Conservation (phyloP, 2,329 filamentous ascomycete species). For the Neonectria sp. region DNA sequence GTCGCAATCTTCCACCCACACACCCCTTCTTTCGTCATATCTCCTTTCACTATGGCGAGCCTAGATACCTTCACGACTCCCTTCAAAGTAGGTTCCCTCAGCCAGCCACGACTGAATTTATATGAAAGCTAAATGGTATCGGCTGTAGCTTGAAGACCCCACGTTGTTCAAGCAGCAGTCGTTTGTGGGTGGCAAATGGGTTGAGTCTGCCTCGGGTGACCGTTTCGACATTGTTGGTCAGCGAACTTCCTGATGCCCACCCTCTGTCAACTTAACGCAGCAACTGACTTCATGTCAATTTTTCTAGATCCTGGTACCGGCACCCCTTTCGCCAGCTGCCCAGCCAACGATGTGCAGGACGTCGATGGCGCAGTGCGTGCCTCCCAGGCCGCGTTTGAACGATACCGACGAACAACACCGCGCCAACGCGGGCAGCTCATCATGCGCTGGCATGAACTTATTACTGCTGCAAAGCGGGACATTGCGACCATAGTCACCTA, state of each 20-base stretch:
- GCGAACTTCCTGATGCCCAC: background rate
- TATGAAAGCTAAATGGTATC: too few relatives aligned
- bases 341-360: slow-evolving; percentile 60
- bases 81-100: too few relatives aligned
- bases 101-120: too few relatives aligned
- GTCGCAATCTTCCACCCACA: too few relatives aligned
- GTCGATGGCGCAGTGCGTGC: slow-evolving; percentile 52
- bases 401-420: background rate
- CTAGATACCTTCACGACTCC: too few relatives aligned
- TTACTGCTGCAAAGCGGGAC: slow-evolving; percentile 44
- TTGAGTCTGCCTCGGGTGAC: slow-evolving; percentile 59
- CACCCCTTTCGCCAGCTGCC: slow-evolving; percentile 64
- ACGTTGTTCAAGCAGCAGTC: background rate
- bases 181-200: slow-evolving; percentile 61
- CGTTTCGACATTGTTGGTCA: slow-evolving; percentile 61
- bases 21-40: too few relatives aligned
- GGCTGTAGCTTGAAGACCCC: background rate
- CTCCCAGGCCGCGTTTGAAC: background rate
- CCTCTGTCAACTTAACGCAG: background rate
- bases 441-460: background rate
- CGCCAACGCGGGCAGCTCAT: background rate
- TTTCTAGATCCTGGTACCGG: slow-evolving; percentile 66
- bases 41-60: too few relatives aligned
- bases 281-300: background rate
- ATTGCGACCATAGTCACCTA: slow-evolving; percentile 57